A percentile compares a stretch with the other conserved stretches of the same genome.
phyloP scores from a whole-genome alignment of 257 asterid species.

The Gardenia jasminoides region DNA sequence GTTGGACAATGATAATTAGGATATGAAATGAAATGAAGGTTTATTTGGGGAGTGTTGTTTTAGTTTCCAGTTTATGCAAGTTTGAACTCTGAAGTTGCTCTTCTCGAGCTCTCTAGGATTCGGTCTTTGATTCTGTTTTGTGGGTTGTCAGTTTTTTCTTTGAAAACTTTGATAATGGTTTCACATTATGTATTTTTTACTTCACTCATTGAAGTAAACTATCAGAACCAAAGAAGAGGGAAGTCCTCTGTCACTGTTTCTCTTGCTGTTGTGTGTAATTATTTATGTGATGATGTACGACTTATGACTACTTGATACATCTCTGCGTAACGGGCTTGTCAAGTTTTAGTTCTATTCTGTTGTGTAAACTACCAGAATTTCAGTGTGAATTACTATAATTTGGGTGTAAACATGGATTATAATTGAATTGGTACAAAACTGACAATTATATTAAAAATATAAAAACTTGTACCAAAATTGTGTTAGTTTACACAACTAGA shows the following conservation, averaged over 20 bases:
- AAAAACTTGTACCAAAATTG: no score
- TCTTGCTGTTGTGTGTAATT: conserved; percentile 26
- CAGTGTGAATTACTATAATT: no score
- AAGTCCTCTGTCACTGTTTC: conserved; percentile 26
- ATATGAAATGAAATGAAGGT: conserved; percentile 9
- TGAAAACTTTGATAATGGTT: background rate
- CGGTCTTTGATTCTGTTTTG: background rate
- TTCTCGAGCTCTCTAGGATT: conserved; percentile 8
- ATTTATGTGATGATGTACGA: conserved; percentile 20
- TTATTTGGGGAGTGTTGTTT: conserved; percentile 11
- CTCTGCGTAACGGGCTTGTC: conserved; percentile 16
- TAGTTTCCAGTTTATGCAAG: conserved; percentile 15
- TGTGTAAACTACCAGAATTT: no score
- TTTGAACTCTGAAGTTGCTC: background rate
- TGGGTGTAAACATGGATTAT: no score
- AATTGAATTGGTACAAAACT: no score
- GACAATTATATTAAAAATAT: no score
- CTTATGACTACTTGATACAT: background rate
- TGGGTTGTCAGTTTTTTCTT: background rate
- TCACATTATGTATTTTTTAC: conserved; percentile 11
- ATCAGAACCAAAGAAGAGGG: conserved; percentile 49
- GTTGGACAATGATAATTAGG: conserved; percentile 11
- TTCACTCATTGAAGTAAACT: no score
- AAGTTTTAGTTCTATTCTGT: no score
- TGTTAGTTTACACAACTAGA: no score